phyloP scores from a whole-genome alignment of 1,139 yeast genomes.

The Geotrichum bryndzae region DNA sequence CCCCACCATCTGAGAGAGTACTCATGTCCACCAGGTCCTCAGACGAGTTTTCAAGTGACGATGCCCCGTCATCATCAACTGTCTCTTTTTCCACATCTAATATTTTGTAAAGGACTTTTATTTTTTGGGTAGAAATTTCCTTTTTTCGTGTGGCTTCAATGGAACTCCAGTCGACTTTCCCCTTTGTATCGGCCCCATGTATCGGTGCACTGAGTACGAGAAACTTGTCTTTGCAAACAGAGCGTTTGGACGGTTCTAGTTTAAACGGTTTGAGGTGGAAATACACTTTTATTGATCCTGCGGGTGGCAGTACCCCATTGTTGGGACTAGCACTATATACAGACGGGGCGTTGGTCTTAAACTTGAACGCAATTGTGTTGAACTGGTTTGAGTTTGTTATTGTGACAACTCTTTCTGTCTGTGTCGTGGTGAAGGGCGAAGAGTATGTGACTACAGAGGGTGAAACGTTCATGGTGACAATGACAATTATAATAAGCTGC shows the following conservation, averaged over 20 bases:
- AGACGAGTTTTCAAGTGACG: neutral
- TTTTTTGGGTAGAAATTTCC: neutral
- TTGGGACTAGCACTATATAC: slow-evolving; percentile 94
- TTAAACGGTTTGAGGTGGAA: slow-evolving; percentile 61
- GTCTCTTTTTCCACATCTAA: neutral
- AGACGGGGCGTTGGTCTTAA: slow-evolving; percentile 97
- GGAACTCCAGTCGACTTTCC: neutral
- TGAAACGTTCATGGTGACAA: neutral
- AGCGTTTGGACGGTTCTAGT: slow-evolving; percentile 65
- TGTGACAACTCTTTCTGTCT: slow-evolving; percentile 63
- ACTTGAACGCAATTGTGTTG: slow-evolving; percentile 74
- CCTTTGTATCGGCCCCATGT: neutral
- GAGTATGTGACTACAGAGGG: neutral
- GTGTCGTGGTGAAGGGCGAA: slow-evolving; percentile 60
- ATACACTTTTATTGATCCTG: neutral
- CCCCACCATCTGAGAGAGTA: neutral
- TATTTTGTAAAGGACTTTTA: neutral
- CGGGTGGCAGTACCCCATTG: slow-evolving; percentile 1
- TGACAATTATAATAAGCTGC: slow-evolving; percentile 12
- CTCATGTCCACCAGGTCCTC: neutral
- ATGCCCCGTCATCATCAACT: neutral
- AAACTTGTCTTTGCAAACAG: slow-evolving; percentile 86
- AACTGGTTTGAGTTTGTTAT: slow-evolving; percentile 52
- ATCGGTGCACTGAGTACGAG: slow-evolving; percentile 65
- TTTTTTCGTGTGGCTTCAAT: neutral